phyloP scores from a whole-genome alignment of 495 filamentous ascomycete genomes.

The Parachaetomium inaequale region DNA sequence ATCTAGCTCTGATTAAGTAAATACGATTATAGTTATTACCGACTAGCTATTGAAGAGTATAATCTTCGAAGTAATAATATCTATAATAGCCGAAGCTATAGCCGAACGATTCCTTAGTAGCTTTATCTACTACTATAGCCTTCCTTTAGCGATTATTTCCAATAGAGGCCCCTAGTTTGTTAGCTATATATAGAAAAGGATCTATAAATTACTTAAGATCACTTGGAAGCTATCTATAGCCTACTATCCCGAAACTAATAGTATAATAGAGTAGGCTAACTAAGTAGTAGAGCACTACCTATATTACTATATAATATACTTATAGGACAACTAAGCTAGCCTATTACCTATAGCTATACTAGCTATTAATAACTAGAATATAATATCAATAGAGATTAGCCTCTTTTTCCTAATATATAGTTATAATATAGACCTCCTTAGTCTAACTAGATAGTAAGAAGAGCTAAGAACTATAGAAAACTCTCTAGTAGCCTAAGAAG shows the following conservation, averaged over 20 bases:
- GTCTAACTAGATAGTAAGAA: neutral
- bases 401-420: neutral
- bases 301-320: neutral
- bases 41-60: neutral
- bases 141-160: neutral
- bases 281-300: conserved; percentile 1
- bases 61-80: neutral
- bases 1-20: neutral
- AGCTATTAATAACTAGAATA: neutral
- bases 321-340: neutral
- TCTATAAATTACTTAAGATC: neutral
- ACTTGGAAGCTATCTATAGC: neutral
- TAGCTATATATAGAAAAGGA: neutral
- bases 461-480: neutral
- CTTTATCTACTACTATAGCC: neutral
- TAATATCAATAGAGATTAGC: neutral
- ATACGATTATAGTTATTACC: neutral
- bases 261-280: neutral
- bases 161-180: conserved; percentile 2
- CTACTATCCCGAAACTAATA: neutral
- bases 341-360: neutral
- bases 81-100: neutral
- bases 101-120: neutral
- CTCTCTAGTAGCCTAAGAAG: neutral
- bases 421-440: conserved; percentile 1